Percentiles rank a stretch among this genome's conserved stretches.
These are phyloP conservation scores for Boletus barrowsii DNA, from an alignment of 768 basidiomycete genomes.

Conservation along the genomic window DNA sequence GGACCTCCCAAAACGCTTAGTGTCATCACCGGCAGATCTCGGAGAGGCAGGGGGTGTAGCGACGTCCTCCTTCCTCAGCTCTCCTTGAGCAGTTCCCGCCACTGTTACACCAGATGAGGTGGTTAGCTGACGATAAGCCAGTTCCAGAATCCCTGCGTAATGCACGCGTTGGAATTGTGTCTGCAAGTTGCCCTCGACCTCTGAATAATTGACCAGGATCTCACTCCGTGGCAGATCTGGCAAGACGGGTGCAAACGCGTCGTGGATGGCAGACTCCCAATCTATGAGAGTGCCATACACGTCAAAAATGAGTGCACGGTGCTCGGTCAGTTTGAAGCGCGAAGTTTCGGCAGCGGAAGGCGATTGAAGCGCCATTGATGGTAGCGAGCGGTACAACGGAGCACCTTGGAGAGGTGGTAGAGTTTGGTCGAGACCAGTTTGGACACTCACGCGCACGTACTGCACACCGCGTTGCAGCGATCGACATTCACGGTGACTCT, in stretches of 20 bases:
- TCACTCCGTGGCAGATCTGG: constrained; percentile 30
- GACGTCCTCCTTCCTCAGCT: constrained; percentile 11
- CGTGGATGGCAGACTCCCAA: constrained; percentile 70
- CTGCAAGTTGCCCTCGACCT: constrained; percentile 57
- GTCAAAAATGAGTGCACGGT: constrained; percentile 60
- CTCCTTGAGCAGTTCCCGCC: background rate
- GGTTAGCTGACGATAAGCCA: constrained; percentile 32
- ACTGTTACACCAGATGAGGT: constrained; percentile 35
- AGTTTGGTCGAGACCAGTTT: too few relatives aligned
- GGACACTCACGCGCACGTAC: too few relatives aligned
- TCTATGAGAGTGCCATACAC: constrained; percentile 76
- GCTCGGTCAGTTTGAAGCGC: constrained; percentile 13
- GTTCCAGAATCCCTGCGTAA: constrained; percentile 59
- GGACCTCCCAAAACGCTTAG: constrained; percentile 56
- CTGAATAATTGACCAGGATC: constrained; percentile 48
- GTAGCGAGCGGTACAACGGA: background rate
- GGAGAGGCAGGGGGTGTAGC: too few relatives aligned
- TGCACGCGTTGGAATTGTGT: constrained; percentile 53
- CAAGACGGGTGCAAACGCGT: constrained; percentile 37
- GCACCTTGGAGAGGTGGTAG: background rate
- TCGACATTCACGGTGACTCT: too few relatives aligned
- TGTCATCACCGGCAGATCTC: too few relatives aligned
- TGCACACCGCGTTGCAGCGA: too few relatives aligned
- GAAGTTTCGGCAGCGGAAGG: constrained; percentile 1
- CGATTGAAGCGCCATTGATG: constrained; percentile 18